Evolutionary conservation across 805 yeast genomes (phyloP).

Genomic region (Aciculoconidium aculeatum): DNA sequence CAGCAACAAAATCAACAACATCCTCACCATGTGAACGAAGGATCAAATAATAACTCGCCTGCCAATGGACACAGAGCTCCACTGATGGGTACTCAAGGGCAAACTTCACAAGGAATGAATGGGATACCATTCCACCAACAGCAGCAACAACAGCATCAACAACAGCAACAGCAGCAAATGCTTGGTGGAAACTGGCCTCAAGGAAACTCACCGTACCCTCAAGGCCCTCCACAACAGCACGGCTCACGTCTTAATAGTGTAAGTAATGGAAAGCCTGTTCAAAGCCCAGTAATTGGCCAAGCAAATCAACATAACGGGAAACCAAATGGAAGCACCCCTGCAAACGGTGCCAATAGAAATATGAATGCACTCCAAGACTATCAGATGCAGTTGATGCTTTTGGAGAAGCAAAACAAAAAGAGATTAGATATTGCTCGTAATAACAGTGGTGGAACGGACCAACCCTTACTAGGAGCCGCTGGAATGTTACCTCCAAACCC

Average conservation of each 20-base stretch:
- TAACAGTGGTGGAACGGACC: slow-evolving; percentile 18
- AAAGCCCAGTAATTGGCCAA: slow-evolving; percentile 6
- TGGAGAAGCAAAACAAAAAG: slow-evolving; percentile 73
- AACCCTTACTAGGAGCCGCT: slow-evolving; percentile 7
- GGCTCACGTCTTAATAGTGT: slow-evolving; percentile 13
- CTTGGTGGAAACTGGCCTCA: slow-evolving; percentile 1
- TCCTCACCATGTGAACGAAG: slow-evolving; percentile 10
- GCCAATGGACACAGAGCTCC: slow-evolving; percentile 11
- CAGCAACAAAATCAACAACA: slow-evolving; percentile 8
- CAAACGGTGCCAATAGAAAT: slow-evolving; percentile 18
- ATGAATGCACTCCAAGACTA: slow-evolving; percentile 70
- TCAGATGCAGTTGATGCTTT: slow-evolving; percentile 68
- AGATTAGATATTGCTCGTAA: slow-evolving; percentile 50
- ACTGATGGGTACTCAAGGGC: slow-evolving; percentile 13
- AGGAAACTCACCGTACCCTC: slow-evolving; percentile 2
- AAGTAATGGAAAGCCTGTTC: slow-evolving; percentile 7
- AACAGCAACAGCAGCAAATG: slow-evolving; percentile 1
- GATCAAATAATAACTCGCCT: slow-evolving; percentile 15
- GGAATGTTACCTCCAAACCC: slow-evolving; percentile 16
- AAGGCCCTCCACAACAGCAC: slow-evolving; percentile 9
- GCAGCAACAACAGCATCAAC: slow-evolving; percentile 4
- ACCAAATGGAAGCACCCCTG: slow-evolving; percentile 4
- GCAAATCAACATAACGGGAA: background rate
- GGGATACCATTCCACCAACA: slow-evolving; percentile 9
- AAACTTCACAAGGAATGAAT: slow-evolving; percentile 10